Conservation (phyloP, 2,329 filamentous ascomycete genomes). For the Talaromyces albobiverticillius region DNA sequence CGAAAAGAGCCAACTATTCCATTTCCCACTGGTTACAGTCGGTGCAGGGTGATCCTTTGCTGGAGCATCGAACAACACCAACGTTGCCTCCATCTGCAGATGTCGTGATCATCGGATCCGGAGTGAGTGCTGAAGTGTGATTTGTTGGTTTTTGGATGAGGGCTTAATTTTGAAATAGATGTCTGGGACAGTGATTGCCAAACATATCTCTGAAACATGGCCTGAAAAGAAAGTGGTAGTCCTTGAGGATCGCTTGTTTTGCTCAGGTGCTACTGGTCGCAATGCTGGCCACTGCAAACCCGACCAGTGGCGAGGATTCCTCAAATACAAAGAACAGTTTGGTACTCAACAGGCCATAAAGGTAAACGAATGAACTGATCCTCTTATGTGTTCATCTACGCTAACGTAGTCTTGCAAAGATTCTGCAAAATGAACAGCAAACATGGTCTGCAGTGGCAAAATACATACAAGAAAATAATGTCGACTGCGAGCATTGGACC, state of each 20-base stretch:
- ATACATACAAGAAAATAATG: constrained; percentile 2
- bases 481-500: constrained; percentile 4
- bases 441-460: not conserved
- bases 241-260: constrained; percentile 1
- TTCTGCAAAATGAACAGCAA: constrained; percentile 1
- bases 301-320: constrained; percentile 3
- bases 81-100: not conserved
- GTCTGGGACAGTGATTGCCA: not conserved
- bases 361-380: not conserved
- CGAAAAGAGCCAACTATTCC: not conserved
- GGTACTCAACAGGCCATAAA: constrained; percentile 1
- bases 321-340: not conserved
- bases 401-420: not conserved
- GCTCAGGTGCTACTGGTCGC: constrained; percentile 1
- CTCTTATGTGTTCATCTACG: not conserved
- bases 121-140: too few species aligned
- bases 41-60: not conserved
- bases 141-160: too few species aligned
- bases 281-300: constrained; percentile 8
- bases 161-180: not conserved
- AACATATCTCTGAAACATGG: not conserved
- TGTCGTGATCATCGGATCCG: constrained; percentile 1
- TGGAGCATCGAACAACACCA: not conserved
- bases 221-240: constrained; percentile 1
- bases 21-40: constrained; percentile 3